Base-by-base conservation (phyloP, 73 alveolate genomes). In the Blepharisma japonicum region DNA sequence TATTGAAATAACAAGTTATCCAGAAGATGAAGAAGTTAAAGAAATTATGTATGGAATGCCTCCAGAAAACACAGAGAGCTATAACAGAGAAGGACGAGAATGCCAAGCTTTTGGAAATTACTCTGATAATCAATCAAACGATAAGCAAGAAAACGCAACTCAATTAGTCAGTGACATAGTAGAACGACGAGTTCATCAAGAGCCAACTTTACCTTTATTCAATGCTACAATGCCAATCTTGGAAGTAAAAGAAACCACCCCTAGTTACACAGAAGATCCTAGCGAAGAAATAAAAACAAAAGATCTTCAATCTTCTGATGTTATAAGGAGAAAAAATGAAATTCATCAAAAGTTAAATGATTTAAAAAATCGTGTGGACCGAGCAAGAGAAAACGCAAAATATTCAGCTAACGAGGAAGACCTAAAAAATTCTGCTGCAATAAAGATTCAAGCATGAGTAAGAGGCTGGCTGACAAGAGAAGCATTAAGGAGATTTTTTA, bases 1-100 rank as follows among this genome's bases (percentile, higher is more conserved):
- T 8, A 9, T 9, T 20, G 46, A 14, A 14, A 48, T 14, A 20
- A 8, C 11, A 9, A 61, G 23, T 61, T n/a, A 61, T 25, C 23
- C 74, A 20, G 74, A 61, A 61, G 74, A 61, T 61, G 74, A 25
- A 18, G 74, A 61, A 61, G 47, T 61, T 20, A 61, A 14, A 25
- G 18, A 61, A 14, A 61, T 61, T 61, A n/a, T 61, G 47, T 39
- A 25, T 25, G 74, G 74, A 4, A 11, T 11, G 23, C 39, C 47
- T 2, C 11, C 74, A 25, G 74, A 8, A 14, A 18, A 4, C 14
- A 4, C 74, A 61, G 42, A 32, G 42, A 32, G 42, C 42, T 32
- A 32, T 32, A 14, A 25, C 2, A n/a, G 23, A 61, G 23, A 25
- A 8, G 74, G 74, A 18, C 0, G 74, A 61, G 74, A 61, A 61